phyloP scores from a whole-genome alignment of 2,329 filamentous ascomycete species.

The Talaromyces piceae region DNA sequence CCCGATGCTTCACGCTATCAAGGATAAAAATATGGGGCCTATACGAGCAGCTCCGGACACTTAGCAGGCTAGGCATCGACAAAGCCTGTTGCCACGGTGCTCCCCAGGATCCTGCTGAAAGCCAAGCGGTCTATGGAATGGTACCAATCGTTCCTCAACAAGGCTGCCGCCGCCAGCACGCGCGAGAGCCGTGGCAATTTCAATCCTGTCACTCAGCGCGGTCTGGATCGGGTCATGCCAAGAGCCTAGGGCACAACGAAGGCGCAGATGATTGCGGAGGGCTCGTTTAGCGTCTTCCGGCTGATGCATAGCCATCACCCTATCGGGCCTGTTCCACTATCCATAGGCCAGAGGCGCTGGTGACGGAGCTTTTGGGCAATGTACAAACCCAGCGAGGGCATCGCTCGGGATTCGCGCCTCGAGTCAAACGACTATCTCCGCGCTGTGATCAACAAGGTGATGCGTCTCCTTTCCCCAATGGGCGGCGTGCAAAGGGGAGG shows the following conservation, averaged over 20 bases:
- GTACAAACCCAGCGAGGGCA: neutral
- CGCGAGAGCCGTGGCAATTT: neutral
- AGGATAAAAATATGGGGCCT: neutral
- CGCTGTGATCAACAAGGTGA: neutral
- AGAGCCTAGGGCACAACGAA: neutral
- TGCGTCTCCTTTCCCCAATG: neutral
- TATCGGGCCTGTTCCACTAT: neutral
- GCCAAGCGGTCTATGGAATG: neutral
- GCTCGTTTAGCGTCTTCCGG: neutral
- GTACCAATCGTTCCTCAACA: neutral
- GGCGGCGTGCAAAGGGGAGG: neutral
- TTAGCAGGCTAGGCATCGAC: neutral
- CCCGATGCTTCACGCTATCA: neutral
- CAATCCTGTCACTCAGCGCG: neutral
- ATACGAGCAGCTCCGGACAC: neutral
- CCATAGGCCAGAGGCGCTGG: neutral
- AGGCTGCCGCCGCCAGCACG: neutral
- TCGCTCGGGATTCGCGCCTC: neutral
- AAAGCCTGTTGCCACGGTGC: neutral
- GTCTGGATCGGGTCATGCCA: neutral
- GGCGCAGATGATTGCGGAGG: neutral
- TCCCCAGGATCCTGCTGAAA: neutral
- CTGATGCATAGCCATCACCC: neutral
- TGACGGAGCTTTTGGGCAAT: neutral
- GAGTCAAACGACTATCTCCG: neutral